These are phyloP conservation scores for Saccharomycopsis sp. DNA, from an alignment of 805 yeast species.

Conservation along the genomic window DNA sequence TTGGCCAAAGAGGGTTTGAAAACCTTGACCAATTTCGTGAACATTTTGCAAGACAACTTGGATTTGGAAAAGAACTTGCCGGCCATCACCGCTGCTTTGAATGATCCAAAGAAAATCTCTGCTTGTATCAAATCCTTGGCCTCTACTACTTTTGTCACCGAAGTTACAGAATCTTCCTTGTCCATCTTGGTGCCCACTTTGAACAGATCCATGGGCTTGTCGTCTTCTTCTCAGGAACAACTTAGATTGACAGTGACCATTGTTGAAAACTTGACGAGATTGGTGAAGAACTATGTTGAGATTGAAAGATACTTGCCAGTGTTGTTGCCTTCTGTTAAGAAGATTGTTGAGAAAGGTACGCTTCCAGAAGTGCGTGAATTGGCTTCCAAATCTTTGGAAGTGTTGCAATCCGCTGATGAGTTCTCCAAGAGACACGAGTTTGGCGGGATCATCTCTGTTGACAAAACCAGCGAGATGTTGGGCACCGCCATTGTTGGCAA, in stretches of 20 bases:
- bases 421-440: slow-evolving; percentile 54
- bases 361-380: slow-evolving; percentile 93
- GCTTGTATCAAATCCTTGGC: slow-evolving; percentile 82
- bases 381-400: slow-evolving; percentile 78
- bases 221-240: slow-evolving; percentile 90
- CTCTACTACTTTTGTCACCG: slow-evolving; percentile 95
- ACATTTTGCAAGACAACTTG: slow-evolving; percentile 73
- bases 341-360: slow-evolving; percentile 82
- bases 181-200: slow-evolving; percentile 86
- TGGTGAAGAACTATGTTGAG: slow-evolving; percentile 89
- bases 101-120: slow-evolving; percentile 83
- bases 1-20: slow-evolving; percentile 76
- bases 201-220: slow-evolving; percentile 76
- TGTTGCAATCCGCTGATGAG: slow-evolving; percentile 69
- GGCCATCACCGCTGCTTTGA: slow-evolving; percentile 76
- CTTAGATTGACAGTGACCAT: slow-evolving; percentile 94
- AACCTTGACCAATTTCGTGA: slow-evolving; percentile 61
- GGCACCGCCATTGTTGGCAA: slow-evolving; percentile 25
- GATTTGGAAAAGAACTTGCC: slow-evolving; percentile 84
- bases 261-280: slow-evolving; percentile 88
- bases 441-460: slow-evolving; percentile 60
- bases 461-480: slow-evolving; percentile 42
- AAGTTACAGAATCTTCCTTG: slow-evolving; percentile 93
- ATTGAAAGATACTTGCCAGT: slow-evolving; percentile 81
- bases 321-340: slow-evolving; percentile 84